Evolutionary conservation across 192 early-diverging fungal species (phyloP).

Genomic region (Dispira simplex): DNA sequence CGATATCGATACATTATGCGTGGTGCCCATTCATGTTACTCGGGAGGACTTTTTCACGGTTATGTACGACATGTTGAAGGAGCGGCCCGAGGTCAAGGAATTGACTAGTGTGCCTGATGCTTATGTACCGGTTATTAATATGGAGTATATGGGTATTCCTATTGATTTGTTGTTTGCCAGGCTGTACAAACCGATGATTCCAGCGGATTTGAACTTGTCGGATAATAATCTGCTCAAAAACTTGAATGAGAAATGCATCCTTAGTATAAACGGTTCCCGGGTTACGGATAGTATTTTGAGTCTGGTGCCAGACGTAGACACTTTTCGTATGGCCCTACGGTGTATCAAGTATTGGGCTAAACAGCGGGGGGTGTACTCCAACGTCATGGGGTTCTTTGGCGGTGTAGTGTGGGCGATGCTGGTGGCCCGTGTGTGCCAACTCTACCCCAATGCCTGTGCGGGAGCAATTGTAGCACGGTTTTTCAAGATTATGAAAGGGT

Average conservation of each 20-base stretch:
- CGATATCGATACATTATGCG: constrained; percentile 99
- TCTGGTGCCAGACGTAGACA: constrained; percentile 78
- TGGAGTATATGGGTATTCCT: constrained; percentile 76
- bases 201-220: constrained; percentile 69
- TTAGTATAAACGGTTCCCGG: constrained; percentile 90
- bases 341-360: constrained; percentile 98
- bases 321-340: constrained; percentile 79
- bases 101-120: constrained; percentile 77
- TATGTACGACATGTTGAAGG: constrained; percentile 75
- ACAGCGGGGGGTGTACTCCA: constrained; percentile 81
- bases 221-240: constrained; percentile 76
- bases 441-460: constrained; percentile 89
- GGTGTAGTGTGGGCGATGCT: constrained; percentile 98
- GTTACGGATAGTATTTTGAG: constrained; percentile 94
- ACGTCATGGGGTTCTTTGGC: constrained; percentile 95
- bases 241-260: constrained; percentile 75
- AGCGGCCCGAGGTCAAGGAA: constrained; percentile 71
- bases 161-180: constrained; percentile 92
- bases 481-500: constrained; percentile 72
- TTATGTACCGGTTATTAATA: constrained; percentile 90
- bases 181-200: constrained; percentile 54
- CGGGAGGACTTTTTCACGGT: constrained; percentile 85
- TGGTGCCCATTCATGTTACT: constrained; percentile 76
- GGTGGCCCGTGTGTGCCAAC: constrained; percentile 85
- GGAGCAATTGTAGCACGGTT: constrained; percentile 76